These are phyloP conservation scores for Peronospora belbahrii DNA, from an alignment of 352 stramenopile genomes.

Conservation along the genomic window DNA sequence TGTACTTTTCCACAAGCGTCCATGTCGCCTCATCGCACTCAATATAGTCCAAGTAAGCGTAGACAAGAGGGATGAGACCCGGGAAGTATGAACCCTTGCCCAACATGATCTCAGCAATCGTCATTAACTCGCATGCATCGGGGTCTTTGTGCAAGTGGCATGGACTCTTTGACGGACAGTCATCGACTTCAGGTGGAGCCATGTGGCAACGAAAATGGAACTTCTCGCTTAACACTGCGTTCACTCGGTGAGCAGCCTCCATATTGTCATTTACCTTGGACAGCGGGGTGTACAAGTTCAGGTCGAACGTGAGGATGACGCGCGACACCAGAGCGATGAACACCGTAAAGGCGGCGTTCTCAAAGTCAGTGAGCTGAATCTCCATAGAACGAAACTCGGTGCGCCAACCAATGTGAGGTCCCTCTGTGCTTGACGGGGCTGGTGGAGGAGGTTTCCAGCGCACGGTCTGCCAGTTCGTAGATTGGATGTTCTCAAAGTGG, in stretches of 20 bases:
- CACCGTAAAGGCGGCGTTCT: conserved; percentile 99
- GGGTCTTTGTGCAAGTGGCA: conserved; percentile 57
- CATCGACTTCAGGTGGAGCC: conserved; percentile 73
- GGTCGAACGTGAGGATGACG: conserved; percentile 98
- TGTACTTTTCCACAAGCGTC: conserved; percentile 59
- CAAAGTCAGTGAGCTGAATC: conserved; percentile 99
- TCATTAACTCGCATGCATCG: conserved; percentile 91
- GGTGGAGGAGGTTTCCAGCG: conserved; percentile 99
- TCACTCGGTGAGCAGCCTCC: conserved; percentile 93
- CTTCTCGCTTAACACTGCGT: conserved; percentile 92
- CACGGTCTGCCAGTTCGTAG: conserved; percentile 99
- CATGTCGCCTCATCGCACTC: conserved; percentile 91
- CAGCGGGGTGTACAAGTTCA: conserved; percentile 99
- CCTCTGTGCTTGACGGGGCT: conserved; percentile 21
- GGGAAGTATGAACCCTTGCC: conserved; percentile 95
- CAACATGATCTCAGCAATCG: conserved; percentile 95
- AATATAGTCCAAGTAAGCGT: conserved; percentile 97
- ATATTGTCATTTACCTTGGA: conserved; percentile 99
- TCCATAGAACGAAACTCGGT: conserved; percentile 98
- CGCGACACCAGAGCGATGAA: conserved; percentile 97
- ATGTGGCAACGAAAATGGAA: conserved; percentile 97
- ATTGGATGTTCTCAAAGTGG: conserved; percentile 99
- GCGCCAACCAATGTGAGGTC: conserved; percentile 73
- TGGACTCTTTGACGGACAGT: conserved; percentile 36
- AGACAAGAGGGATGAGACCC: conserved; percentile 93